These are phyloP conservation scores for Physaria fendleri DNA, from an alignment of 345 rosid species.

Conservation along the genomic window DNA sequence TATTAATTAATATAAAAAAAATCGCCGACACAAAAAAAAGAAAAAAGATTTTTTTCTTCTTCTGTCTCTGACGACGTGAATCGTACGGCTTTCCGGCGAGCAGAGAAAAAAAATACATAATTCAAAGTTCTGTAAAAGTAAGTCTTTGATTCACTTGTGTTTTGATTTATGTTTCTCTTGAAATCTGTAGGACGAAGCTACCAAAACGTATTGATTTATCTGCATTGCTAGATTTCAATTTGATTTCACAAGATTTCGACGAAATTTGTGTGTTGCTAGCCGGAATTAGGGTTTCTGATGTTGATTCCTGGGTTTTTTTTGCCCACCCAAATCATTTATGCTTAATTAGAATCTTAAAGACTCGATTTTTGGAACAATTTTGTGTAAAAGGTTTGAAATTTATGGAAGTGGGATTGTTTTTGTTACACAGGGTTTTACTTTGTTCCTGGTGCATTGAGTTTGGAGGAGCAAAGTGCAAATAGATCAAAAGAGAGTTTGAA, in stretches of 20 bases:
- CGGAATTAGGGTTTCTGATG: conserved; percentile 37
- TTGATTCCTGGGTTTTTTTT: no score
- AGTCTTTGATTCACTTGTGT: not conserved
- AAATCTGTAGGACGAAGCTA: conserved; percentile 58
- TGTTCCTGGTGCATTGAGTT: conserved; percentile 64
- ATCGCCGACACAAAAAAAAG: conserved; percentile 11
- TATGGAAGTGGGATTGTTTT: not conserved
- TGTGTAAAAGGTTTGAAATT: not conserved
- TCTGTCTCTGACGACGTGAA: conserved; percentile 38
- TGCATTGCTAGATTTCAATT: conserved; percentile 58
- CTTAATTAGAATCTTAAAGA: not conserved
- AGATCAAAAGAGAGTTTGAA: conserved; percentile 70
- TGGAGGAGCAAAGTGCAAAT: no score
- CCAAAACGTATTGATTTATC: conserved; percentile 71
- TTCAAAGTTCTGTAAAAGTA: conserved; percentile 62
- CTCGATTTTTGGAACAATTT: not conserved
- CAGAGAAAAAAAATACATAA: conserved; percentile 77
- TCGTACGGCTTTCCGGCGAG: conserved; percentile 67
- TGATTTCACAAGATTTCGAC: conserved; percentile 37
- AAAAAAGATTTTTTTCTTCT: not conserved
- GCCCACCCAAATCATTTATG: conserved; percentile 25
- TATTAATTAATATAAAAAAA: not conserved
- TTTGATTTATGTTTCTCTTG: not conserved
- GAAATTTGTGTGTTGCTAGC: conserved; percentile 44
- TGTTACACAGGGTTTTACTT: conserved; percentile 65